phyloP scores from a whole-genome alignment of 805 yeast genomes.

The Yarrowia deformans region DNA sequence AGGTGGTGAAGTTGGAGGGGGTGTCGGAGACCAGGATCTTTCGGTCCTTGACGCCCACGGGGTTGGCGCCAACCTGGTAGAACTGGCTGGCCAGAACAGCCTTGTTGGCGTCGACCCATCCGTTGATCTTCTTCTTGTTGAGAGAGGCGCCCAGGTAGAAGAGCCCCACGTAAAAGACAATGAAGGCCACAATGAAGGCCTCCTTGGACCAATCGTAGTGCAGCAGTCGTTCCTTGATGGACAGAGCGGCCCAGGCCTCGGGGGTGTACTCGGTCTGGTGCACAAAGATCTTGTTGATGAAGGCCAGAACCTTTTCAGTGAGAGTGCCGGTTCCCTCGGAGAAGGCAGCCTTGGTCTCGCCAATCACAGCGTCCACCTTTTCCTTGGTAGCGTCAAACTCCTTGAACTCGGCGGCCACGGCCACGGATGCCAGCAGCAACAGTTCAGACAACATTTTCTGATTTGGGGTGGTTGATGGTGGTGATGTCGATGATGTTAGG shows the following conservation, averaged over 20 bases:
- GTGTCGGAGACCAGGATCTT: constrained; percentile 66
- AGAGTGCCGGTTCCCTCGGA: constrained; percentile 12
- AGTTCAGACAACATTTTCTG: constrained; percentile 10
- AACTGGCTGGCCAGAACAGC: constrained; percentile 71
- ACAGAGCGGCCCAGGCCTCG: constrained; percentile 66
- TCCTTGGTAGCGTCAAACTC: constrained; percentile 35
- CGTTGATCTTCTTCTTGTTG: constrained; percentile 64
- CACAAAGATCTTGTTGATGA: constrained; percentile 42
- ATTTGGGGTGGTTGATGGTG: not conserved
- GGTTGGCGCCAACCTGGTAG: constrained; percentile 68
- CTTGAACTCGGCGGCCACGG: constrained; percentile 32
- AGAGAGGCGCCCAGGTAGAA: constrained; percentile 65
- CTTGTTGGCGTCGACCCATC: constrained; percentile 59
- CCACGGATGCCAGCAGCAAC: constrained; percentile 12
- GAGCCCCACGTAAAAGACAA: constrained; percentile 57
- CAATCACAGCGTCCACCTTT: constrained; percentile 21
- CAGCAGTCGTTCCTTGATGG: constrained; percentile 63
- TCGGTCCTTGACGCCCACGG: constrained; percentile 43
- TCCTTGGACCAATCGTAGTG: constrained; percentile 83
- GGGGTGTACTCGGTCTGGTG: constrained; percentile 33
- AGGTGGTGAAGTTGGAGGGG: constrained; percentile 66
- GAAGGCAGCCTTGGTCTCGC: constrained; percentile 22
- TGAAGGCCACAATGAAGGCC: constrained; percentile 59
- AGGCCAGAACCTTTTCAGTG: constrained; percentile 10
- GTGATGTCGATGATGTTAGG: constrained; percentile 8